Percentiles rank a stretch among this genome's conserved stretches.
Conservation (phyloP, 2,329 filamentous ascomycete species). For the Dissoconium aciculare region DNA sequence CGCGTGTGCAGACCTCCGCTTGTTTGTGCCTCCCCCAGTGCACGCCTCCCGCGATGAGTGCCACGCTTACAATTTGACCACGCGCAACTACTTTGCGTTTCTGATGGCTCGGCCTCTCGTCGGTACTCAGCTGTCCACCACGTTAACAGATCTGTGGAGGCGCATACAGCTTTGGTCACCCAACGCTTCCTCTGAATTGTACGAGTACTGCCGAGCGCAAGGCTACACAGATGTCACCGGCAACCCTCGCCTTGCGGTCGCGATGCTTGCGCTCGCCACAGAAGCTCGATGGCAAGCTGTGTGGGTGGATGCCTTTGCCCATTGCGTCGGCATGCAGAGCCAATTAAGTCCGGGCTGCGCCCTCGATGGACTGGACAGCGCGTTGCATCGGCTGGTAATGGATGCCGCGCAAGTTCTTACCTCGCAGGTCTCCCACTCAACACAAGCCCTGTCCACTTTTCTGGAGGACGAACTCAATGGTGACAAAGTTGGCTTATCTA, state of each 20-base stretch:
- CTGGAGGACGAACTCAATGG: conserved; percentile 57
- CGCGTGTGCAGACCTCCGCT: conserved; percentile 8
- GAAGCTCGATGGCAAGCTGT: conserved; percentile 46
- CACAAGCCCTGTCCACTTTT: conserved; percentile 48
- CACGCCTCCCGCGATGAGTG: conserved; percentile 38
- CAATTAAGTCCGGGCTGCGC: conserved; percentile 42
- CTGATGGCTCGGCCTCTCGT: conserved; percentile 51
- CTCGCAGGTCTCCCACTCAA: conserved; percentile 42
- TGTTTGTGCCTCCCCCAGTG: conserved; percentile 55
- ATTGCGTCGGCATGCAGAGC: conserved; percentile 65
- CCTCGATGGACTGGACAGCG: conserved; percentile 39
- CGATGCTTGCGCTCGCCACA: conserved; percentile 53
- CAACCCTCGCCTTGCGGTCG: conserved; percentile 53
- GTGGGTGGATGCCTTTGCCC: conserved; percentile 59
- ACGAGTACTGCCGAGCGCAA: conserved; percentile 52
- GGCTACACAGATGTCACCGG: conserved; percentile 55
- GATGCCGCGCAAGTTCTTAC: conserved; percentile 51
- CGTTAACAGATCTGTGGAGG: conserved; percentile 49
- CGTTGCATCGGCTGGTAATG: conserved; percentile 51
- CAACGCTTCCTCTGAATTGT: conserved; percentile 23
- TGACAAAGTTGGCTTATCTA: conserved; percentile 47
- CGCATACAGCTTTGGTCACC: conserved; percentile 38
- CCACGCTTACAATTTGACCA: conserved; percentile 50
- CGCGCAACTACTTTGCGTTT: conserved; percentile 64
- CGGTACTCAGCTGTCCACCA: conserved; percentile 48